phyloP scores from a whole-genome alignment of 352 stramenopile genomes.

The Thraustotheca clavata region DNA sequence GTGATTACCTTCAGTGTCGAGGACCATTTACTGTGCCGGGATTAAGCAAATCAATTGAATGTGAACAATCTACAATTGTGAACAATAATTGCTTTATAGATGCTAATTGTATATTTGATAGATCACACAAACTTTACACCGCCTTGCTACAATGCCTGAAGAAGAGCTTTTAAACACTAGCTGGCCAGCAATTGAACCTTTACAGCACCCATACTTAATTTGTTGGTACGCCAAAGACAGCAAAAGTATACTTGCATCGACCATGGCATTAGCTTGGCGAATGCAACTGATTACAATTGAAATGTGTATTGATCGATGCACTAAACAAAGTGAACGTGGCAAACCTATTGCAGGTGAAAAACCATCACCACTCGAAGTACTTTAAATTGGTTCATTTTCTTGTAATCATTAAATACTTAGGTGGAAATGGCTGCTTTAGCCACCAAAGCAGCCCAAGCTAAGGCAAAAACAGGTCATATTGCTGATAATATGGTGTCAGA shows the following conservation, averaged over 20 bases:
- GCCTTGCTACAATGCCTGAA: background rate
- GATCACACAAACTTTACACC: background rate
- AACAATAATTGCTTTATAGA: background rate
- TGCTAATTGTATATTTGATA: background rate
- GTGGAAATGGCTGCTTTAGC: slow-evolving; percentile 43
- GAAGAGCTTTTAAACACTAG: background rate
- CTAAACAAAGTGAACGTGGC: slow-evolving; percentile 46
- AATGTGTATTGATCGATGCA: slow-evolving; percentile 39
- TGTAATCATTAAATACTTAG: slow-evolving; percentile 24
- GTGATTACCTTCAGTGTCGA: background rate
- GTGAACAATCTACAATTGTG: background rate
- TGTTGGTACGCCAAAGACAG: slow-evolving; percentile 20
- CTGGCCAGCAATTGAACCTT: background rate
- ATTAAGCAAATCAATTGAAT: background rate
- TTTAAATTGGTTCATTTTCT: background rate
- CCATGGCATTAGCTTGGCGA: background rate
- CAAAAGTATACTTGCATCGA: background rate
- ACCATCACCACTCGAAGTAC: slow-evolving; percentile 42
- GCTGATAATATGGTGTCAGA: slow-evolving; percentile 42
- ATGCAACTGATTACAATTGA: slow-evolving; percentile 34
- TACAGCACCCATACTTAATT: background rate
- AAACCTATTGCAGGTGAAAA: slow-evolving; percentile 32
- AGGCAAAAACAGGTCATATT: slow-evolving; percentile 40
- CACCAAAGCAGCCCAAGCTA: slow-evolving; percentile 29
- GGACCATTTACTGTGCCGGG: background rate